Evolutionary conservation across 305 asterid species (phyloP), one percentile per base, ranked within the genome.

Genomic region (Solanum aculeatissimum): DNA sequence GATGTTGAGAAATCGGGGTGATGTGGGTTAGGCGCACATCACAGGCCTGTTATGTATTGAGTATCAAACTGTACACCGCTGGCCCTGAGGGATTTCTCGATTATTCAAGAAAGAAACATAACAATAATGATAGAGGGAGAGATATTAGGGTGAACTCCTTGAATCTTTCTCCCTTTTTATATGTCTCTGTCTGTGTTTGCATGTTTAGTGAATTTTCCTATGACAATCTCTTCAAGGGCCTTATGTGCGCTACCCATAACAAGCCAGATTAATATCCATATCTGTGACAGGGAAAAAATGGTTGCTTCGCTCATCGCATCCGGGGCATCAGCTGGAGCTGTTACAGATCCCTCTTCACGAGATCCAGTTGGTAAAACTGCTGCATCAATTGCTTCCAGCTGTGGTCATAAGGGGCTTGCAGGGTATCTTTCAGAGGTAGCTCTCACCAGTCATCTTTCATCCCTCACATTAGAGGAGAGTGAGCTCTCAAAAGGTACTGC

Each of bases 261-360:
- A 13, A 16, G 13, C 23, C 9, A 54, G 62, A 18, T 81, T 32
- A 84, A 43, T 42, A 85, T 58, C 53, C 81, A 13, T 84, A 60
- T 51, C 40, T 88, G 74, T 84, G 58, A 85, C 93, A 97, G 99
- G 93, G 99, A 95, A 91, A 95, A 93, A 89, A 93, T 97, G 97
- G 97, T 97, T 62, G 99, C 98, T 86, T 95, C 95, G 45, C 99
- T 97, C 83, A 88, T 95, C 82, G 99, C 99, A 87, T 91, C 94
- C 29, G 99, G 97, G 85, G 99, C 99, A 84, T 91, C 93, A 10
- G 93, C 99, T 54, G 97, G 97, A 83, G 98, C 98, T 78, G 95
- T 97, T 82, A 94, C 99, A 29, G 99, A 97, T 85, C 98, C 99
- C 86, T 94, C 83, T 75, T 55, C 94, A 80, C 89, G 90, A 84